A percentile compares a stretch with the other conserved stretches of the same genome.
Conservation (phyloP, 257 asterid genomes). For the Forsythia viridissima region DNA sequence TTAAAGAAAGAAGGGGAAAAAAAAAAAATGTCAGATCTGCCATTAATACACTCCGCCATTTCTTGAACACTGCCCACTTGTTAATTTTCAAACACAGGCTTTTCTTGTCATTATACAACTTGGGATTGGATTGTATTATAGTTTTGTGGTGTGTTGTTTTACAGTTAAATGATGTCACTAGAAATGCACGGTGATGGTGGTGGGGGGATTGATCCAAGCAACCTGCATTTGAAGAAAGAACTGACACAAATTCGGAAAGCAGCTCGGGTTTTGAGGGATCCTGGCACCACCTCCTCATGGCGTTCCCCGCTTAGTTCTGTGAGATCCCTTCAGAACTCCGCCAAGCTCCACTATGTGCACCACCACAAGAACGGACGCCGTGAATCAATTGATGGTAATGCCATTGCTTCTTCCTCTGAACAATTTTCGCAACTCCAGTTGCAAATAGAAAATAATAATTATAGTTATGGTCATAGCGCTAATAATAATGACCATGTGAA, state of each 20-base stretch:
- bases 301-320: conserved; percentile 75
- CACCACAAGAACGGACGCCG: conserved; percentile 45
- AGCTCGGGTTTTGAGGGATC: conserved; percentile 79
- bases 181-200: conserved; percentile 39
- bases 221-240: conserved; percentile 95
- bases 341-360: conserved; percentile 67
- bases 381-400: conserved; percentile 33
- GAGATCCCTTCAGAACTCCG: conserved; percentile 51
- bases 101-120: not conserved
- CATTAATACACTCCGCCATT: not conserved
- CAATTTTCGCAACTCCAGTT: conserved; percentile 24
- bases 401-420: conserved; percentile 35
- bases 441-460: conserved; percentile 22
- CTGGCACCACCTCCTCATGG: conserved; percentile 92
- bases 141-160: conserved; percentile 6
- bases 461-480: not conserved
- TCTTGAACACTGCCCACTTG: not conserved
- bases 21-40: conserved; percentile 36
- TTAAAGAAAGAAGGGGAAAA: not conserved
- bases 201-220: conserved; percentile 75
- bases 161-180: conserved; percentile 22
- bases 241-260: conserved; percentile 91
- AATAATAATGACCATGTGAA: conserved; percentile 35
- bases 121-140: conserved; percentile 6
- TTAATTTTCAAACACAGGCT: not conserved